These are phyloP conservation scores for Daldinia concentrica DNA, from an alignment of 495 filamentous ascomycete species.

Conservation along the genomic window DNA sequence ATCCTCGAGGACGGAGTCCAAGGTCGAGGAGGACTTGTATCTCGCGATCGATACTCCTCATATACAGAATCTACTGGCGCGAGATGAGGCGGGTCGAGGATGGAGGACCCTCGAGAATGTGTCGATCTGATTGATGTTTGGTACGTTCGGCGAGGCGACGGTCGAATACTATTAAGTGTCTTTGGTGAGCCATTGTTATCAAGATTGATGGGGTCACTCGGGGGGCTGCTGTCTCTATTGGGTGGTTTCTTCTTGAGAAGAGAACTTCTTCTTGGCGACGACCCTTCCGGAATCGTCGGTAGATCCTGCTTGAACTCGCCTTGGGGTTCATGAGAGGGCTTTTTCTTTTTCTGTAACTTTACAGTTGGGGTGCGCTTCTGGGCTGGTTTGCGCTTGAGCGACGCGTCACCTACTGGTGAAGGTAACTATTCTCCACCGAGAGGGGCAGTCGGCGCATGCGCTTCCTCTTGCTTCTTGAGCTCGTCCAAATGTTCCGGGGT, in stretches of 20 bases:
- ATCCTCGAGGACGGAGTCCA: slow-evolving; percentile 75
- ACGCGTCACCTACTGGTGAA: slow-evolving; percentile 16
- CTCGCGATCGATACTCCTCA: slow-evolving; percentile 49
- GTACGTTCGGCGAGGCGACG: slow-evolving; percentile 53
- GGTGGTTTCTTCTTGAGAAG: slow-evolving; percentile 37
- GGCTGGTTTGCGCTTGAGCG: slow-evolving; percentile 35
- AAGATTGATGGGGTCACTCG: slow-evolving; percentile 9
- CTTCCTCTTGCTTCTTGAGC: slow-evolving; percentile 49
- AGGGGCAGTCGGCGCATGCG: slow-evolving; percentile 16
- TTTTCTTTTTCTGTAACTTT: slow-evolving; percentile 58
- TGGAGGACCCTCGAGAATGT: slow-evolving; percentile 52
- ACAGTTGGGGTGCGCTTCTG: slow-evolving; percentile 45
- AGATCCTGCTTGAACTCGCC: slow-evolving; percentile 41
- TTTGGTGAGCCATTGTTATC: slow-evolving; percentile 51
- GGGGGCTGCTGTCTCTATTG: slow-evolving; percentile 8
- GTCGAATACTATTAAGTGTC: slow-evolving; percentile 48
- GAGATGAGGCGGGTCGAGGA: slow-evolving; percentile 58
- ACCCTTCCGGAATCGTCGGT: slow-evolving; percentile 56
- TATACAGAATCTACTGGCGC: slow-evolving; percentile 58
- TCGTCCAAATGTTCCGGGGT: slow-evolving; percentile 46
- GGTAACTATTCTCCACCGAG: slow-evolving; percentile 28
- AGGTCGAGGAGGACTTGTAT: slow-evolving; percentile 65
- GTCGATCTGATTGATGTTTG: slow-evolving; percentile 60
- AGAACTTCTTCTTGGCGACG: slow-evolving; percentile 54
- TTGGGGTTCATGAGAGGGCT: slow-evolving; percentile 4